phyloP scores from a whole-genome alignment of 2,329 filamentous ascomycete species.

The Didymella sp. region DNA sequence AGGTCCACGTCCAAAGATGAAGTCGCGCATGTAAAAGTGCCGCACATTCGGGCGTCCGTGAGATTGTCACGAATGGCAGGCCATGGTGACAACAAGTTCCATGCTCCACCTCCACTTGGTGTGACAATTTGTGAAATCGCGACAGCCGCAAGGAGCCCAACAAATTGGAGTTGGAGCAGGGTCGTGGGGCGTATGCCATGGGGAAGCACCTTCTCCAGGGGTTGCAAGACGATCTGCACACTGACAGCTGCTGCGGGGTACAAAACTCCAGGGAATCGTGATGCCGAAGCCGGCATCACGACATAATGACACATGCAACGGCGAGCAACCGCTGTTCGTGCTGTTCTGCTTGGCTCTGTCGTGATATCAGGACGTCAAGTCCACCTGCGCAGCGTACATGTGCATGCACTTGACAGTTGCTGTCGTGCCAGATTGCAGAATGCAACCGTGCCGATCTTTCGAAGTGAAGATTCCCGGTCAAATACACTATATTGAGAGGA shows the following conservation, averaged over 20 bases:
- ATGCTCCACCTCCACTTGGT: conserved; percentile 9
- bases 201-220: conserved; percentile 10
- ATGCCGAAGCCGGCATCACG: background rate
- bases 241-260: conserved; percentile 18
- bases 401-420: background rate
- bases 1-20: background rate
- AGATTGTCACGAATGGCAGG: conserved; percentile 3
- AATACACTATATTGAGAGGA: background rate
- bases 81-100: background rate
- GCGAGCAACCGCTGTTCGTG: background rate
- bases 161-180: background rate
- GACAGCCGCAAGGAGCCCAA: conserved; percentile 3
- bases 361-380: background rate
- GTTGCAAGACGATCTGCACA: conserved; percentile 10
- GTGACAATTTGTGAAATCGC: conserved; percentile 5
- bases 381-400: conserved; percentile 1
- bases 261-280: conserved; percentile 1
- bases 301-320: background rate
- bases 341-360: conserved; percentile 6
- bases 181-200: conserved; percentile 4
- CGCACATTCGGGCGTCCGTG: conserved; percentile 10
- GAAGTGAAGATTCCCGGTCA: background rate
- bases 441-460: conserved; percentile 4
- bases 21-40: conserved; percentile 1
- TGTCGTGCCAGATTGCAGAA: background rate